Base-by-base conservation (phyloP, 495 filamentous ascomycete genomes). In the Penicillium longicatenatum region DNA sequence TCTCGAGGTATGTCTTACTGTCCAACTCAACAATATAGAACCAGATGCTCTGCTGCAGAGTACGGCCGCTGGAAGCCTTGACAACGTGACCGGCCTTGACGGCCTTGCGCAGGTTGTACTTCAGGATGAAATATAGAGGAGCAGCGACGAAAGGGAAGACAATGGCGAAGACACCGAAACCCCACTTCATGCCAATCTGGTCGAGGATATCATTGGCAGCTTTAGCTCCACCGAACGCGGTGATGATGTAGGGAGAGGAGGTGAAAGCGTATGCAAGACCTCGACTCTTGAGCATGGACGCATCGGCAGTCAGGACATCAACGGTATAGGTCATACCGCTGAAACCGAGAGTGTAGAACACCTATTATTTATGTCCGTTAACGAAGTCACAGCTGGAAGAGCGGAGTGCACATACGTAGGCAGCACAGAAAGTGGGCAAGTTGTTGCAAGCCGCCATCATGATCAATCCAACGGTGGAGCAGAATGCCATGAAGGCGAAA, bases 251-350 rank as follows among this genome's bases (percentile, higher is more conserved):
- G 2, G 86, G 86, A 1, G 84, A 84, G 9, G 71, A 73, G 31
- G 75, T 69, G 57, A 83, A 86, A 17, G 82, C 86, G 55, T 81
- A 80, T 54, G 83, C 79, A 37, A 88, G 58, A 20, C 70, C 78
- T 73, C 86, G 75, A 69, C 86, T 85, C 50, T 78, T 78, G 50
- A 88, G 68, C 21, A 69, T 67, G 0, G 86, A 82, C 2, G 80
- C 81, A 62, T 88, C 86, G 63, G 86, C 82, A 30, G 83, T 79
- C 67, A 89, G 80, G 54, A 86, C 69, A 56, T 74, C 72, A 10
- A 83, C 70, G 20, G 70, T 68, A 75, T 84, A 86, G 29, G 64
- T 74, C 57, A 86, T 68, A 39, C 83, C 83, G 59, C 79, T 81
- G 65, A 79, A 67, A 12, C 82, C 82, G 51, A 82, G 70, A 50